Evolutionary conservation across 1,139 yeast genomes (phyloP), one percentile per base, ranked within the genome.

Genomic region (Groenewaldozyma auringiensis): DNA sequence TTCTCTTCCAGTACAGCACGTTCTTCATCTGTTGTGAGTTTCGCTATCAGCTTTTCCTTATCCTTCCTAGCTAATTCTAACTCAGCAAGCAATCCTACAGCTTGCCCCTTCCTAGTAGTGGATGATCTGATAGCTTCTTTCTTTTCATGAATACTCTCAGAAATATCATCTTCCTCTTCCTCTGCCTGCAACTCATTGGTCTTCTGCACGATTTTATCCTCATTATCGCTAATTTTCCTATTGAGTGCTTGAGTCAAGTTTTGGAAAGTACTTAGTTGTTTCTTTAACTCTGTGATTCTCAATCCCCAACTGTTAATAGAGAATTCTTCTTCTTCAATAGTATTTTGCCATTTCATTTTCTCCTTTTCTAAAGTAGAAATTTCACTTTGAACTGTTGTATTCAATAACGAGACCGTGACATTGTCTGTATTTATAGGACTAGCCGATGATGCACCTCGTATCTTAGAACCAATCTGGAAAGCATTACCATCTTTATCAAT

Each of bases 371-470:
- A 21, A 3, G 21, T 13, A 3, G 25, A 4, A 11, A 22, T 34
- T 6, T 37, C 22, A 3, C 16, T 35, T 6, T 36, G 13, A 14
- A 13, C 39, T 4, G n/a, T 36, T n/a, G 39, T 13, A 11, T 16
- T 17, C 21, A 36, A 3, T 18, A 40, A 29, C 8, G 22, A n/a
- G 11, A 9, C 52, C 45, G 6, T 42, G 44, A 17, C 53, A 25
- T 21, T 47, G 44, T 63, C 58, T 47, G 66, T 78, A 52, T 64
- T 67, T 3, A 81, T 65, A 0, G 95, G 89, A 61, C 83, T 86
- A 17, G 74, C 67, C 50, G 77, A 69, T 18, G 78, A 70, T 1
- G 49, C 44, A 14, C 49, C 49, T 16, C 35, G 21, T 16, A 42
- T 40, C 17, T 41, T 40, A 16, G 41, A 31, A 20, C 48, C 49